phyloP scores from a whole-genome alignment of 805 yeast genomes.

The Starmerella powellii region DNA sequence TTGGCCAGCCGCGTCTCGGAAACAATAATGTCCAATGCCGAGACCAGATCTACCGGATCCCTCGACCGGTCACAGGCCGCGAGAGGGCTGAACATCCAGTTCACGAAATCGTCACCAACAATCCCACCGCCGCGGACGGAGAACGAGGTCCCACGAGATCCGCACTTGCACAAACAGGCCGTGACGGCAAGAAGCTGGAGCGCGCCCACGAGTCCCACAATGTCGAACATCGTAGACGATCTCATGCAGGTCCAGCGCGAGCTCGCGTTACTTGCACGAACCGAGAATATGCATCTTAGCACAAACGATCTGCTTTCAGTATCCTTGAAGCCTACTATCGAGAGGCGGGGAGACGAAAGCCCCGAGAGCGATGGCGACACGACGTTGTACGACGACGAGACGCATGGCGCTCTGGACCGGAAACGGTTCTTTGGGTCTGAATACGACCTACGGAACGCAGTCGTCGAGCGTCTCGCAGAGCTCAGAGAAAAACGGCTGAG shows the following conservation, averaged over 20 bases:
- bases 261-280: slow-evolving; percentile 24
- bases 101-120: slow-evolving; percentile 1
- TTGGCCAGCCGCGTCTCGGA: too few species aligned
- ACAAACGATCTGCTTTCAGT: not conserved
- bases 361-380: slow-evolving; percentile 9
- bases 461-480: not conserved
- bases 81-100: slow-evolving; percentile 13
- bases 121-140: slow-evolving; percentile 1
- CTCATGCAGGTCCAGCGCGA: slow-evolving; percentile 24
- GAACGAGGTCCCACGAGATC: too few species aligned
- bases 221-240: slow-evolving; percentile 9
- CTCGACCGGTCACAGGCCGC: not conserved
- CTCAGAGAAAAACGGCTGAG: not conserved
- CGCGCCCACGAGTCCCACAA: slow-evolving; percentile 9
- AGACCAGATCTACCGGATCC: too few species aligned
- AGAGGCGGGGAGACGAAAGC: not conserved
- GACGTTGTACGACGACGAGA: slow-evolving; percentile 7
- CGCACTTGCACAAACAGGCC: too few species aligned
- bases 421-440: not conserved
- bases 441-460: not conserved
- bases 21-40: too few species aligned
- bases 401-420: not conserved
- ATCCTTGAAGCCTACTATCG: not conserved
- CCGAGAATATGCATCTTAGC: slow-evolving; percentile 22
- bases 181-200: too few species aligned